These are phyloP conservation scores for Trichoderma gracile DNA, from an alignment of 2,329 filamentous ascomycete species.

Conservation along the genomic window DNA sequence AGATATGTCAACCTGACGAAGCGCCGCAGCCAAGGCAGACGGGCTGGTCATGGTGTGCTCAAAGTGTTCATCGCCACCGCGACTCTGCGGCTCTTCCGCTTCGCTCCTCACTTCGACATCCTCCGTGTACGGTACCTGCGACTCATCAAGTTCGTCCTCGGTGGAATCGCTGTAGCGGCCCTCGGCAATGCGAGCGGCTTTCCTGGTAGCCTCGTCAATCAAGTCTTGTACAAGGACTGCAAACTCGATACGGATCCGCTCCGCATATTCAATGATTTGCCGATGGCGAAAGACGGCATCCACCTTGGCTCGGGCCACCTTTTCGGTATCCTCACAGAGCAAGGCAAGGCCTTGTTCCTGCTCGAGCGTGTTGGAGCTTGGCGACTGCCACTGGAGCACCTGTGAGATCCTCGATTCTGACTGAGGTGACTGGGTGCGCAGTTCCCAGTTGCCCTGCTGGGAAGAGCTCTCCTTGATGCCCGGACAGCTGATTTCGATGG, in stretches of 20 bases:
- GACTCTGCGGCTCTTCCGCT: conserved; percentile 35
- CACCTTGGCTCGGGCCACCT: conserved; percentile 80
- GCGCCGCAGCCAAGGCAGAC: conserved; percentile 57
- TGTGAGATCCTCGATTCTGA: conserved; percentile 94
- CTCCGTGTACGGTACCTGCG: conserved; percentile 21
- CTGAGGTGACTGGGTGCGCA: conserved; percentile 91
- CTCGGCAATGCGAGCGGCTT: conserved; percentile 83
- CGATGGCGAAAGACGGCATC: conserved; percentile 91
- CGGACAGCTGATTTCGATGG: conserved; percentile 90
- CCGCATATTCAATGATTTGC: conserved; percentile 91
- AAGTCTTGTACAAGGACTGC: conserved; percentile 92
- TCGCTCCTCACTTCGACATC: conserved; percentile 40
- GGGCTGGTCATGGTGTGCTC: conserved; percentile 39
- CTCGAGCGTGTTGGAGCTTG: conserved; percentile 84
- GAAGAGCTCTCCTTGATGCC: conserved; percentile 81
- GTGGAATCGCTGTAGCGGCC: conserved; percentile 80
- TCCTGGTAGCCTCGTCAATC: conserved; percentile 86
- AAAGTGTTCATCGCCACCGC: conserved; percentile 52
- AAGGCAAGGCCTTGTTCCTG: conserved; percentile 87
- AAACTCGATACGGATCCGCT: conserved; percentile 92
- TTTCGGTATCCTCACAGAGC: conserved; percentile 88
- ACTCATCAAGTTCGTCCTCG: conserved; percentile 56
- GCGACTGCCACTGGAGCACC: conserved; percentile 94
- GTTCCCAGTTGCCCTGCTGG: conserved; percentile 65
- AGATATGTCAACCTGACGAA: conserved; percentile 45